Evolutionary conservation across 2,329 filamentous ascomycete species (phyloP), one percentile per base, ranked within the genome.

Genomic region (Penicillium sp.): DNA sequence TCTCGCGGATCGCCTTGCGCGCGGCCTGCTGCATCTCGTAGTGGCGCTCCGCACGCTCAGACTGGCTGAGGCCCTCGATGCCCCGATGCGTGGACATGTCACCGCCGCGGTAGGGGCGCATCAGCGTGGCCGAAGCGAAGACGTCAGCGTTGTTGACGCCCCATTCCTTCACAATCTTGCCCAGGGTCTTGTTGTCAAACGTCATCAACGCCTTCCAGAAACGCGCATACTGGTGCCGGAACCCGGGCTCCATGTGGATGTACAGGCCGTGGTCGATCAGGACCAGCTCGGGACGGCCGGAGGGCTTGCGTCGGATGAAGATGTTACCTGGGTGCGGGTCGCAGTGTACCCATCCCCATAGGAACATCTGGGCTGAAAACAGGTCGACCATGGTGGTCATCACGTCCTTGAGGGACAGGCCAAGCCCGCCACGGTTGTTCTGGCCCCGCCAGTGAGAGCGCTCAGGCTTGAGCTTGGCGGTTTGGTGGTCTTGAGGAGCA

Each of bases 271-370:
- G 93, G 66, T 98, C 93, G 61, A 98, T 95, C 23, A 98, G 81
- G 1, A 97, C 91, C 19, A 98, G 77, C 70, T 98, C 89, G 1
- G 91, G 78, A 29, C 81, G 77, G n/a, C 91, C 91, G 29, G 77
- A 83, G 1, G 89, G 86, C 11, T 87, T 75, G 7, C 93, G 84
- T 7, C 93, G 85, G 59, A 97, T 84, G 70, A 98, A 95, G 64
- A 97, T 93, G 69, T 98, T 98, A 18, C 91, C 91, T 1, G 93
- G 93, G 60, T 98, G 93, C 7, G 93, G 93, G 63, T 98, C 93
- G 69, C 91, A 96, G 71, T 98, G 91, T 0, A 97, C 87, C 29
- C 87, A 79, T 9, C 93, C 93, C 87, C 88, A 97, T 50, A 94
- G 84, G 73, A 96, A 98, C 77, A 97, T 97, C 62, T 97, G 91